Evolutionary conservation across 352 stramenopile species (phyloP).

Genomic region (Pythium apleroticum): DNA sequence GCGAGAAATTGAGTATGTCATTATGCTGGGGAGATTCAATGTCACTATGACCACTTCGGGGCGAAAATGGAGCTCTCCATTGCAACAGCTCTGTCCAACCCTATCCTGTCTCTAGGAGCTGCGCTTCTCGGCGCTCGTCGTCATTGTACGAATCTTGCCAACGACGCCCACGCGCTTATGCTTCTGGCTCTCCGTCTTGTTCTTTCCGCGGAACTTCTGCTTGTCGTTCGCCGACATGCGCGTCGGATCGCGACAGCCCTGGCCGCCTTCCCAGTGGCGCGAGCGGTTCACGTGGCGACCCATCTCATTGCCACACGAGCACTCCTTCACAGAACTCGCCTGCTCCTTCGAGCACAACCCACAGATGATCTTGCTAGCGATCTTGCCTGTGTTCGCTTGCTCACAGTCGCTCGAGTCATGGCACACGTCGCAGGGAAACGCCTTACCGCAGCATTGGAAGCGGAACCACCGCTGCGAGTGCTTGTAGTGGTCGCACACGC

Average conservation of each 20-base stretch:
- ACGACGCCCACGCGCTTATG: conserved; percentile 59
- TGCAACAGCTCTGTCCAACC: too few species aligned
- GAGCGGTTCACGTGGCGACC: conserved; percentile 43
- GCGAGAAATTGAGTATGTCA: background rate
- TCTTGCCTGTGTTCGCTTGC: conserved; percentile 69
- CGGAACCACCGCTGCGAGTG: conserved; percentile 82
- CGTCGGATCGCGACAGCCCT: conserved; percentile 60
- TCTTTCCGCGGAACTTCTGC: conserved; percentile 69
- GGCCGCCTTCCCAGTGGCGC: conserved; percentile 76
- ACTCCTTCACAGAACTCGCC: conserved; percentile 70
- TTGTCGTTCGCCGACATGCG: conserved; percentile 68
- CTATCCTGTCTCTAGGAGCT: background rate
- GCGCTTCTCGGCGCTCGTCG: background rate
- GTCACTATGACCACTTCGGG: background rate
- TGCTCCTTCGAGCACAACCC: conserved; percentile 84
- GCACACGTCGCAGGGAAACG: conserved; percentile 80
- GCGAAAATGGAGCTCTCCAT: background rate
- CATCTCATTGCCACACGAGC: conserved; percentile 73
- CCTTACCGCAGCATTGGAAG: conserved; percentile 85
- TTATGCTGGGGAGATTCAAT: background rate
- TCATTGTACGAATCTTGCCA: conserved; percentile 18
- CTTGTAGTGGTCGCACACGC: conserved; percentile 76
- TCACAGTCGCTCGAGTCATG: conserved; percentile 72
- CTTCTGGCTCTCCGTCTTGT: conserved; percentile 86
- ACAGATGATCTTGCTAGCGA: conserved; percentile 83